These are phyloP conservation scores for Aspergillus brunneoviolaceus DNA, from an alignment of 2,329 filamentous ascomycete genomes.

Conservation along the genomic window DNA sequence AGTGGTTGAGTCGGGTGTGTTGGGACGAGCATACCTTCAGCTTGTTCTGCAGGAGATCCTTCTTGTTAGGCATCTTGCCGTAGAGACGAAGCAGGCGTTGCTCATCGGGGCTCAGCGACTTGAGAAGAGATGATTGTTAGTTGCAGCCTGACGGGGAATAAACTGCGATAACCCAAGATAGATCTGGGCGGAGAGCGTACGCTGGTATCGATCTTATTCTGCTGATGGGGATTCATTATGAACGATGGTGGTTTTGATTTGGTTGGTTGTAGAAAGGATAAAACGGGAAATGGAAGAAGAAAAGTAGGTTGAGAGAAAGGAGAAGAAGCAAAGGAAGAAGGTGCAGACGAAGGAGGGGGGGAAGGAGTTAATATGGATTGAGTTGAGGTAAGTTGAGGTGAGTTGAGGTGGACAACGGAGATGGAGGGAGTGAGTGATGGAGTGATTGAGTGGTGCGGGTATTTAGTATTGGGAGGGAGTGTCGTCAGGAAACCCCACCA, in stretches of 20 bases:
- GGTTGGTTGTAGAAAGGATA: background rate
- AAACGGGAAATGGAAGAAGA: background rate
- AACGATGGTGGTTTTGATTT: background rate
- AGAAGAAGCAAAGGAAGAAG: background rate
- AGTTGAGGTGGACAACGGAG: constrained; percentile 1
- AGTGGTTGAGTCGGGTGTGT: background rate
- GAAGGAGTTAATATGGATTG: constrained; percentile 8
- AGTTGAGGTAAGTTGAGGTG: constrained; percentile 1
- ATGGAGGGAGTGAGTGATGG: no score
- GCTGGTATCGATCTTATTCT: constrained; percentile 96
- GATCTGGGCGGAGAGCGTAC: constrained; percentile 56
- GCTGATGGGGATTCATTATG: constrained; percentile 91
- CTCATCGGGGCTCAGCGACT: constrained; percentile 93
- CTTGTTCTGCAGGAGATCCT: constrained; percentile 95
- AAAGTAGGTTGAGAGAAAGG: constrained; percentile 1
- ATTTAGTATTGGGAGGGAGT: constrained; percentile 1
- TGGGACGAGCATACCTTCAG: constrained; percentile 62
- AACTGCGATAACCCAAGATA: background rate
- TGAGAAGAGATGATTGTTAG: constrained; percentile 18
- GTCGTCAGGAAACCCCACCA: constrained; percentile 21
- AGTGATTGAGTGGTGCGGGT: no score
- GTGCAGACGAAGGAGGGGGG: background rate
- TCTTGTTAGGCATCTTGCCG: constrained; percentile 94
- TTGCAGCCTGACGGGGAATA: background rate
- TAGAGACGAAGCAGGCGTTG: constrained; percentile 96